Evolutionary conservation across 371 early-diverging fungal genomes (phyloP).

Genomic region (Massospora cicadina): DNA sequence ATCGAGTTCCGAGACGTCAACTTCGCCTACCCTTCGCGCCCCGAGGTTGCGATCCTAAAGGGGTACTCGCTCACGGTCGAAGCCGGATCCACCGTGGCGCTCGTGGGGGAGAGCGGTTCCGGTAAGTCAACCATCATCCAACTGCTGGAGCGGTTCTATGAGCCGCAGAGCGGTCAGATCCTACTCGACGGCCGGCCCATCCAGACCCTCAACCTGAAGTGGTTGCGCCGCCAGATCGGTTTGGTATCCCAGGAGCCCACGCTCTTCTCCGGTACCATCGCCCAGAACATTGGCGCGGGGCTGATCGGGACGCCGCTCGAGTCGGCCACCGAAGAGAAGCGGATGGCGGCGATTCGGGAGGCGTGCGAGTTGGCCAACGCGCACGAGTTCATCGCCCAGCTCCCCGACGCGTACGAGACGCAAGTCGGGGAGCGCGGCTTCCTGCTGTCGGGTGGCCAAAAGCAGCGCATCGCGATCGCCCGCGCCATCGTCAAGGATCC

Average conservation of each 20-base stretch:
- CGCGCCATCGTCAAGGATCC: constrained; percentile 60
- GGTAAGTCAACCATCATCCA: constrained; percentile 48
- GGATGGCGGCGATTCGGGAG: constrained; percentile 19
- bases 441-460: constrained; percentile 32
- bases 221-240: constrained; percentile 43
- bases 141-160: constrained; percentile 45
- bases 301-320: constrained; percentile 22
- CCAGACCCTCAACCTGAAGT: constrained; percentile 28
- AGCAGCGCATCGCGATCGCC: constrained; percentile 47
- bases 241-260: constrained; percentile 49
- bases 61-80: constrained; percentile 39
- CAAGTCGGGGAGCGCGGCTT: constrained; percentile 40
- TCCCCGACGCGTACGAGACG: constrained; percentile 63
- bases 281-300: constrained; percentile 54
- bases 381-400: constrained; percentile 46
- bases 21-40: constrained; percentile 47
- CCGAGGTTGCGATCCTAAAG: constrained; percentile 34
- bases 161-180: constrained; percentile 32
- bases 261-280: constrained; percentile 46
- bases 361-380: constrained; percentile 49
- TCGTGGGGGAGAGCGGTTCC: constrained; percentile 44
- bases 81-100: constrained; percentile 37
- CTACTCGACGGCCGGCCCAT: constrained; percentile 35
- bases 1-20: constrained; percentile 42
- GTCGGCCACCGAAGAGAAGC: constrained; percentile 14